phyloP scores from a whole-genome alignment of 805 yeast species.

The Candida krabiensis region DNA sequence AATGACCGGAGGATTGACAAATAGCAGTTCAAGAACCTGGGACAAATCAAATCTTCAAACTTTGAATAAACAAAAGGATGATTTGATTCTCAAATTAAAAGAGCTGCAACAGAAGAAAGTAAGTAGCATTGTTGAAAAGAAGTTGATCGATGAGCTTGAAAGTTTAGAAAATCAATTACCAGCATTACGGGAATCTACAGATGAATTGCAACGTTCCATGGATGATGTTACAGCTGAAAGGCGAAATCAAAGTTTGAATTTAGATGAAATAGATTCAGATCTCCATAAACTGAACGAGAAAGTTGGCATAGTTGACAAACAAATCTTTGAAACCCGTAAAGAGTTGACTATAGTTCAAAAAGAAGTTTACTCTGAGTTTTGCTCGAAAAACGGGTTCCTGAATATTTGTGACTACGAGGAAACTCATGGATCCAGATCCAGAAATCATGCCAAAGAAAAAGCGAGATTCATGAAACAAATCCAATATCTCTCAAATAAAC shows the following conservation, averaged over 20 bases:
- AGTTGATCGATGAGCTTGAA: slow-evolving; percentile 55
- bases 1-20: slow-evolving; percentile 85
- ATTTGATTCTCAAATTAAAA: slow-evolving; percentile 45
- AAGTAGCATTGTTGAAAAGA: slow-evolving; percentile 55
- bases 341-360: slow-evolving; percentile 37
- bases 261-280: slow-evolving; percentile 24
- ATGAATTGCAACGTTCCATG: slow-evolving; percentile 27
- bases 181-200: slow-evolving; percentile 28
- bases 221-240: slow-evolving; percentile 46
- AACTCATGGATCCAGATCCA: slow-evolving; percentile 57
- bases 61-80: slow-evolving; percentile 50
- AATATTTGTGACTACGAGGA: slow-evolving; percentile 68
- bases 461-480: slow-evolving; percentile 63
- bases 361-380: slow-evolving; percentile 52
- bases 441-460: slow-evolving; percentile 59
- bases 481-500: slow-evolving; percentile 56
- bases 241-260: slow-evolving; percentile 39
- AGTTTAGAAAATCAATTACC: slow-evolving; percentile 38
- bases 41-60: slow-evolving; percentile 65
- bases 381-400: slow-evolving; percentile 51
- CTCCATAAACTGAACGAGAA: slow-evolving; percentile 21
- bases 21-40: slow-evolving; percentile 60
- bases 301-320: slow-evolving; percentile 27
- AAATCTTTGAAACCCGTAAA: slow-evolving; percentile 25
- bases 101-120: slow-evolving; percentile 47